Evolutionary conservation across 2,329 filamentous ascomycete species (phyloP).

Genomic region (Penicillium brevicompactum): DNA sequence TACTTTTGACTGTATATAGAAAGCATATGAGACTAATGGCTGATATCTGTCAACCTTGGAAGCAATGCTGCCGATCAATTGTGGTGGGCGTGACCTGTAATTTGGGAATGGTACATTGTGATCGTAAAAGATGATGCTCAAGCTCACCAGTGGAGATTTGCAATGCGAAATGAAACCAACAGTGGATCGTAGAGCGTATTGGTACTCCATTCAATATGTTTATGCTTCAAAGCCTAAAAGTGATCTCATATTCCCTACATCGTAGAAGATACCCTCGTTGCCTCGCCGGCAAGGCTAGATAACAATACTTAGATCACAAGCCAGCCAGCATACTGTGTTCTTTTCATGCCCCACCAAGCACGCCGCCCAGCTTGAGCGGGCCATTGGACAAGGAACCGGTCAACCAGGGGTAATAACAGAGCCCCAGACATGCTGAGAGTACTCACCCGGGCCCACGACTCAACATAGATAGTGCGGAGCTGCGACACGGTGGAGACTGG

Average conservation of each 20-base stretch:
- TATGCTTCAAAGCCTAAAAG: too few species aligned
- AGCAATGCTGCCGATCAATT: too few species aligned
- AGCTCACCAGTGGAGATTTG: too few species aligned
- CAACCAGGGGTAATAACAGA: slow-evolving; percentile 71
- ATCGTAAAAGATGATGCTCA: too few species aligned
- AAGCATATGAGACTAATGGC: neutral
- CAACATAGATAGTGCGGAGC: slow-evolving; percentile 80
- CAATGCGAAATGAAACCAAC: too few species aligned
- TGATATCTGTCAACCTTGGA: neutral
- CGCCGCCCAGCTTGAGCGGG: slow-evolving; percentile 57
- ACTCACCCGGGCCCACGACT: slow-evolving; percentile 87
- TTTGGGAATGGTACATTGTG: too few species aligned
- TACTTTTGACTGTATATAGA: neutral
- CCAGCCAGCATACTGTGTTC: slow-evolving; percentile 42
- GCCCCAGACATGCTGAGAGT: slow-evolving; percentile 82
- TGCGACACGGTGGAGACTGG: slow-evolving; percentile 2
- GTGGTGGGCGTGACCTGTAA: too few species aligned
- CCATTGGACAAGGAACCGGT: slow-evolving; percentile 84
- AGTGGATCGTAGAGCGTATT: too few species aligned
- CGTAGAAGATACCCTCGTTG: too few species aligned
- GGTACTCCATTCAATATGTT: too few species aligned
- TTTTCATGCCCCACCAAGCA: slow-evolving; percentile 42
- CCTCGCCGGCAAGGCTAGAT: neutral
- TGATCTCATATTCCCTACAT: too few species aligned
- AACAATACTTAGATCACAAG: slow-evolving; percentile 35